Base-by-base conservation (phyloP, 305 asterid genomes). In the Andrographis paniculata region DNA sequence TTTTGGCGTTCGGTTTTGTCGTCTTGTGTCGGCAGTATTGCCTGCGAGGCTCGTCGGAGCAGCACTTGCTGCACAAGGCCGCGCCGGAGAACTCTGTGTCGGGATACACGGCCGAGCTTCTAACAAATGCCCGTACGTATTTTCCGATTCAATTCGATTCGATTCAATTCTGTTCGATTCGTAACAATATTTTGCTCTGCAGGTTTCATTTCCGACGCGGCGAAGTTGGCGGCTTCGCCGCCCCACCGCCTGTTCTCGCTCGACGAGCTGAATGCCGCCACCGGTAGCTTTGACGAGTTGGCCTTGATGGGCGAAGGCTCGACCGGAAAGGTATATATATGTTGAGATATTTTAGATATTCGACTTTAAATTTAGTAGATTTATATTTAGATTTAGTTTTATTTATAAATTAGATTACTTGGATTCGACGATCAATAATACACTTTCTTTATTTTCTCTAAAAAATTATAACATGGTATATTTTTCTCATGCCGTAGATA, bases 311-410 rank as follows among this genome's bases (percentile, higher is more conserved):
- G 92, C 12, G 68, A 69, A 60, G 79, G 92, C 28, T 77, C 72
- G 12, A 67, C 62, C 15, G 83, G 92, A 51, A 77, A 80, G 85
- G 92, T 80, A 61, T n/a, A n/a, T n/a, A n/a, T n/a, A n/a, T n/a
- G n/a, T n/a, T n/a, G n/a, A n/a, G n/a, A n/a, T n/a, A n/a, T n/a
- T n/a, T n/a, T n/a, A n/a, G n/a, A n/a, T n/a, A n/a, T n/a, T n/a
- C n/a, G n/a, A n/a, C n/a, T n/a, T n/a, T n/a, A n/a, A n/a, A n/a
- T n/a, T n/a, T n/a, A n/a, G n/a, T n/a, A n/a, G n/a, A n/a, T n/a
- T n/a, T n/a, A n/a, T n/a, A n/a, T n/a, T n/a, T n/a, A n/a, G n/a
- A n/a, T n/a, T n/a, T n/a, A n/a, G n/a, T n/a, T n/a, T n/a, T n/a
- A n/a, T n/a, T n/a, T n/a, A n/a, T n/a, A n/a, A 16, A 47, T 10